Percentiles rank a stretch among this genome's conserved stretches.
Evolutionary conservation across 768 basidiomycete genomes (phyloP).

Genomic region (Boletus coccyginus): DNA sequence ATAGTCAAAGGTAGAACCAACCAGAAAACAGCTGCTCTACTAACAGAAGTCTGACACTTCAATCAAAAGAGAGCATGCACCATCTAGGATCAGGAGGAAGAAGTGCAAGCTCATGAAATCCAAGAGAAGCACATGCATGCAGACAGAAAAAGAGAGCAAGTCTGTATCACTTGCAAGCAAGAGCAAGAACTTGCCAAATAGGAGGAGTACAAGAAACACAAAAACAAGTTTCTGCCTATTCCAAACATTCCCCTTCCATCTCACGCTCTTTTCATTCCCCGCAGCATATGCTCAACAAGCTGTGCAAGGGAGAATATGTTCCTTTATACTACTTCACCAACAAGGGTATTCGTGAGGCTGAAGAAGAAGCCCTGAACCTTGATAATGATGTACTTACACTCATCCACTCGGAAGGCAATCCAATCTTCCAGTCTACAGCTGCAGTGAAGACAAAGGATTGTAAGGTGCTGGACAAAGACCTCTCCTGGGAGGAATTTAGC

Average conservation of each 20-base stretch:
- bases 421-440: rapidly evolving
- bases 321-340: neutral
- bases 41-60: neutral
- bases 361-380: rapidly evolving
- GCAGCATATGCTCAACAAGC: rapidly evolving
- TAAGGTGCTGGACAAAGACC: neutral
- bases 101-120: too few relatives aligned
- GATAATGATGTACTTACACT: neutral
- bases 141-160: too few relatives aligned
- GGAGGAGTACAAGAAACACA: neutral
- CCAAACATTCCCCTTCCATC: rapidly evolving
- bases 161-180: too few relatives aligned
- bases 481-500: neutral
- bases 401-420: neutral
- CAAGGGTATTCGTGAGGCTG: neutral
- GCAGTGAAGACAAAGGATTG: neutral
- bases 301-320: neutral
- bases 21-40: too few relatives aligned
- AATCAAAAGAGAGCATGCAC: neutral
- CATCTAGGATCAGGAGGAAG: too few relatives aligned
- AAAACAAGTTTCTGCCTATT: neutral
- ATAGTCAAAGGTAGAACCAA: neutral
- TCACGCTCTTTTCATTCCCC: rapidly evolving
- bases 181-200: neutral
- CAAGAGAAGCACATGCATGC: neutral